phyloP scores from a whole-genome alignment of 1,284 basidiomycete genomes.

The Leccinum holopus region DNA sequence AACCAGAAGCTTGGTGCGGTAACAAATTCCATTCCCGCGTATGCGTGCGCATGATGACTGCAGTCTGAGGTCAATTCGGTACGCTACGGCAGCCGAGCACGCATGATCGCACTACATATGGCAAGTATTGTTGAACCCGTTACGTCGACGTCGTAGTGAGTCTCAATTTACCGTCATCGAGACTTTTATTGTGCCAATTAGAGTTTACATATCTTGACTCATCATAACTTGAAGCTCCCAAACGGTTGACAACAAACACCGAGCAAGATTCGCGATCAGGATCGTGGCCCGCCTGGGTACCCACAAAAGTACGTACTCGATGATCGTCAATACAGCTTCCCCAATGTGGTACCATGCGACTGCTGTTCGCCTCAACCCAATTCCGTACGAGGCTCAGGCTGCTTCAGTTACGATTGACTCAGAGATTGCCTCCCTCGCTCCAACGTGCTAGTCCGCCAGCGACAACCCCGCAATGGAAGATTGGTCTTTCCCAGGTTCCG shows the following conservation, averaged over 20 bases:
- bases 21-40: not conserved
- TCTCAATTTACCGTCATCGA: not conserved
- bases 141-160: not conserved
- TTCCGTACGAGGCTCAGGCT: no score
- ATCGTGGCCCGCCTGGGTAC: not conserved
- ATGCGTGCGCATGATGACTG: not conserved
- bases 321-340: no score
- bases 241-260: slow-evolving; percentile 2
- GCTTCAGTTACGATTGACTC: no score
- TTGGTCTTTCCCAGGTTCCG: no score
- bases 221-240: not conserved
- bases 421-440: no score
- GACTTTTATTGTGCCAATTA: not conserved
- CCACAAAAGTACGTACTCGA: not conserved
- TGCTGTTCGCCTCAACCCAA: no score
- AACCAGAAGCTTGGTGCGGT: not conserved
- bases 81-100: no score
- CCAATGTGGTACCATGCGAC: no score
- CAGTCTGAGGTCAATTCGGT: not conserved
- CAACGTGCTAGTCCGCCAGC: no score
- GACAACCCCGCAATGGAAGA: no score
- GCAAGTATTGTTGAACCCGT: not conserved
- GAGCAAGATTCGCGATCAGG: not conserved
- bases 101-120: not conserved
- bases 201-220: not conserved